Percentiles rank a stretch among this genome's conserved stretches.
These are phyloP conservation scores for Pezicula neosporulosa DNA, from an alignment of 2,329 filamentous ascomycete genomes.

Conservation along the genomic window DNA sequence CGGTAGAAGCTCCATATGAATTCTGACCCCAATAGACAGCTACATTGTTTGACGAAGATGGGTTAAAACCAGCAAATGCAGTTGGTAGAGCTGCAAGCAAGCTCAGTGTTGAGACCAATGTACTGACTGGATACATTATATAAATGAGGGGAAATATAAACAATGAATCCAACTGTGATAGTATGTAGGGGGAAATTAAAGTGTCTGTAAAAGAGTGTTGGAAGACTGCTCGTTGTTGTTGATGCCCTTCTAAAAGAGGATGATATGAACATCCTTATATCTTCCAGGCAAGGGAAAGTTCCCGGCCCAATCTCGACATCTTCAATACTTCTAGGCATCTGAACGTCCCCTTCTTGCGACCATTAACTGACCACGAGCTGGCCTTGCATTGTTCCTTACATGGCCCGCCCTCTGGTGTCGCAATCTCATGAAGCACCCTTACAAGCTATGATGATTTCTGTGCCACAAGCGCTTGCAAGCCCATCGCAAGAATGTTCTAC, in stretches of 20 bases:
- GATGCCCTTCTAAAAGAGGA: neutral
- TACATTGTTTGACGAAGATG: constrained; percentile 48
- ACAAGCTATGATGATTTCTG: too few species aligned
- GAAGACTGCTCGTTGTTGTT: neutral
- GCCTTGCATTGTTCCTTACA: neutral
- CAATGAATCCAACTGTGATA: neutral
- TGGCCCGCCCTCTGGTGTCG: too few species aligned
- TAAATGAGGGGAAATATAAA: neutral
- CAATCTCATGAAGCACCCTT: too few species aligned
- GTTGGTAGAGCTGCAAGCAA: constrained; percentile 28
- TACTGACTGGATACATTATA: constrained; percentile 25
- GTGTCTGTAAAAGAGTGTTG: neutral
- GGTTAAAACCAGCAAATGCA: constrained; percentile 37
- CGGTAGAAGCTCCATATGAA: constrained; percentile 45
- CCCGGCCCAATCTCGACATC: neutral
- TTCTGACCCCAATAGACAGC: constrained; percentile 68
- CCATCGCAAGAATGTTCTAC: too few species aligned
- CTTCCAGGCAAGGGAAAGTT: too few species aligned
- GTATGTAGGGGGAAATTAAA: neutral
- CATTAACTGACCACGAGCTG: neutral
- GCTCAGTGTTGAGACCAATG: constrained; percentile 20
- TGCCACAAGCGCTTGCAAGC: too few species aligned
- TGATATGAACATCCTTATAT: neutral
- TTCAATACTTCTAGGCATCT: neutral
- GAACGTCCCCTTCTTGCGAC: neutral